Evolutionary conservation across 352 stramenopile genomes (phyloP).

Genomic region (Phytophthora brassicae): DNA sequence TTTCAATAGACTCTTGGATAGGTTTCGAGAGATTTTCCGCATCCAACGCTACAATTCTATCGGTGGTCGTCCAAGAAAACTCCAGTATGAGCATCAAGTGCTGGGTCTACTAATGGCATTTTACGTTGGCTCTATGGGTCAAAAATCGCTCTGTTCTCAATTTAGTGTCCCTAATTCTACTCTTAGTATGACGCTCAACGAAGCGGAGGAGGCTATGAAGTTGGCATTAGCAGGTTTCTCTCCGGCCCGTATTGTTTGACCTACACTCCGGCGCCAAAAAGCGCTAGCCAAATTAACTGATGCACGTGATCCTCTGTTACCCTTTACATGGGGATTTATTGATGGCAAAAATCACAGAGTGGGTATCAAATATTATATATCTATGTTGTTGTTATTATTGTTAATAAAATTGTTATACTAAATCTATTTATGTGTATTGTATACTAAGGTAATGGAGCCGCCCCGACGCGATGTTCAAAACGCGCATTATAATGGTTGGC

Average conservation of each 20-base stretch:
- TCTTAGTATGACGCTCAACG: neutral
- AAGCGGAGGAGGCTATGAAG: neutral
- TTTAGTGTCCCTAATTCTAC: constrained; percentile 9
- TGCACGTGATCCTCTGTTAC: neutral
- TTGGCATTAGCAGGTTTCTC: neutral
- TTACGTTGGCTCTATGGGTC: constrained; percentile 3
- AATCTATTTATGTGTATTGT: too few relatives aligned
- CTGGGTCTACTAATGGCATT: neutral
- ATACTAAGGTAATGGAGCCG: too few relatives aligned
- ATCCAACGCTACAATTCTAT: neutral
- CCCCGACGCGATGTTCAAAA: constrained; percentile 4
- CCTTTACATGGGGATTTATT: constrained; percentile 6
- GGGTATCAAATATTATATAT: too few relatives aligned
- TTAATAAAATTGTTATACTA: too few relatives aligned
- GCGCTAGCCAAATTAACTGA: neutral
- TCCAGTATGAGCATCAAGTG: constrained; percentile 7
- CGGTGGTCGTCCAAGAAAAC: neutral
- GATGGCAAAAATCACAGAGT: constrained; percentile 3
- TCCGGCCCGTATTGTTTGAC: constrained; percentile 1
- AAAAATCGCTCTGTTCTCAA: neutral
- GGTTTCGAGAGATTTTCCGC: neutral
- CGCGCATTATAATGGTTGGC: constrained; percentile 19
- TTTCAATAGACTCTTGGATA: neutral
- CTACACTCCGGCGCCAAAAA: neutral
- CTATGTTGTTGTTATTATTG: too few relatives aligned